Base-by-base conservation (phyloP, 129 eudicot genomes). In the Mikania micrantha region DNA sequence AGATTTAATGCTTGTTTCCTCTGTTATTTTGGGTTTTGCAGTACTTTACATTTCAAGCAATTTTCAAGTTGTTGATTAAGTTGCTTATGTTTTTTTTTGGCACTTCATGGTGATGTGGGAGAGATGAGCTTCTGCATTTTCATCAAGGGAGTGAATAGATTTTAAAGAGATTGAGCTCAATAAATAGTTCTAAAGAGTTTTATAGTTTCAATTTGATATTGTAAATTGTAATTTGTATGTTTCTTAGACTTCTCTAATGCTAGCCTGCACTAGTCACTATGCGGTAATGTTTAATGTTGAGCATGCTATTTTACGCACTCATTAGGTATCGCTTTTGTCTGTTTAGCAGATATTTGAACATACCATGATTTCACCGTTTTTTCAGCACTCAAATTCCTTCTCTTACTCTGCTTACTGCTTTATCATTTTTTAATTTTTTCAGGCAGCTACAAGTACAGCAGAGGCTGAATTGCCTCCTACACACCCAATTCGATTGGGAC, bases 381-480 rank as follows among this genome's bases (percentile, higher is more conserved):
- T 32, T 32, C 36, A 32, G 36, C 36, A 32, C 36, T 32, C 6
- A 32, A 1, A 44, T 44, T 44, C 20, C 5, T n/a, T 38, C 16
- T 64, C 69, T 39, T 64, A 40, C 52, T 64, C 53, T 13, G 17
- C 20, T 11, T 64, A 27, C 25, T 24, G 13, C 24, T 69, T 21
- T 69, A 8, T 32, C 49, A 9, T 15, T 72, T 4, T 35, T 62
- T 61, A 17, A 16, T 61, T n/a, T 17, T 74, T 65, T 77, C 79
- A 85, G 90, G 74, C 87, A 15, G 91, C 85, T 45, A 75, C 87
- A 7, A 75, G 41, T 54, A 58, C 85, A 2, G 85, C 87, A 1
- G 87, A 85, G 69, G 67, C 85, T 73, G 91, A 85, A 13, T 82
- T 82, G 64, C 77, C 85, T 50, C 77, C 91, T 47, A 85, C 87